Base-by-base conservation (phyloP, 2,329 filamentous ascomycete genomes). In the Xylaria sp. region DNA sequence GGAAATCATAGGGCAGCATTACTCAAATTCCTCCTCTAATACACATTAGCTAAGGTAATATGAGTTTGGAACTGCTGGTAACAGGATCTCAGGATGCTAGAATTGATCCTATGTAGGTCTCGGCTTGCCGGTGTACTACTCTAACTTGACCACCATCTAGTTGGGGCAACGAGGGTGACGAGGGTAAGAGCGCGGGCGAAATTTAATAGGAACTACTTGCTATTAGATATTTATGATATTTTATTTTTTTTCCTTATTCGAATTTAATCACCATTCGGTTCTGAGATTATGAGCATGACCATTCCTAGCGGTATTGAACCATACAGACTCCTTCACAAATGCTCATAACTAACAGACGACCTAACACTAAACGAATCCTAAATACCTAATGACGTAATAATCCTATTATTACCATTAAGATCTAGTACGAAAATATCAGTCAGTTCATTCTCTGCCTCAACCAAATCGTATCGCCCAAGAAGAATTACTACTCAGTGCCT, bases 101-200 rank as follows among this genome's bases (percentile, higher is more conserved):
- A 43, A 55, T 48, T 39, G 18, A 59, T 48, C 57, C 36, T 15
- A 64, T 62, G 57, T 60, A 62, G 52, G 53, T 65, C 61, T 70
- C 55, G 61, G 67, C 52, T 25, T 28, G 39, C 18, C 41, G 45
- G 50, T 43, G 57, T 62, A 36, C n/a, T 36, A 56, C 65, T 65
- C 61, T 48, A 56, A 32, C 65, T 53, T 62, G 32, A 48, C 60
- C 64, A 63, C 60, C 57, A 48, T 63, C 15, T 32, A 43, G 25
- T 20, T 15, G 39, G 20, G 23, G 36, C 25, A 65, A 46, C 13
- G 20, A 23, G 23, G 15, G 25, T 30, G 60, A 46, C 13, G 20
- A 23, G 23, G 15, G 25, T 30, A 45, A 4, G 23, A 25, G 18
- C 4, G 25, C 28, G 23, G 13, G 10, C 18, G 5, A 30, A 23